phyloP scores from a whole-genome alignment of 73 alveolate species.

The Urostyla sp. region DNA sequence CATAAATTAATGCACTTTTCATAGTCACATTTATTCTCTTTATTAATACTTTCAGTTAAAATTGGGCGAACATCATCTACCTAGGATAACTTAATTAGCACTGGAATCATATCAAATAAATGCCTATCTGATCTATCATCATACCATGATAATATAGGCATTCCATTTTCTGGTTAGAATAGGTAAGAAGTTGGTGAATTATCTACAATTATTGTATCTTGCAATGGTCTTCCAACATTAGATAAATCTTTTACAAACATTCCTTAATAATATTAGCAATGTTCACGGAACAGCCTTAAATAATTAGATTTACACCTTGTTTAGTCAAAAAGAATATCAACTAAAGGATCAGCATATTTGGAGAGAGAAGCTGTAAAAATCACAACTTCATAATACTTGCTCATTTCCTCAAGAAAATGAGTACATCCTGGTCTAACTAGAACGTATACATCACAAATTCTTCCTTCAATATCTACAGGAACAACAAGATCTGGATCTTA shows the following conservation, averaged over 20 bases:
- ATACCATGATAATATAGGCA: slow-evolving; percentile 78
- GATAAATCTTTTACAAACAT: slow-evolving; percentile 67
- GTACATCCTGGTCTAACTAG: slow-evolving; percentile 65
- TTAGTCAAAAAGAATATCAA: slow-evolving; percentile 61
- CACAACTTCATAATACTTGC: slow-evolving; percentile 65
- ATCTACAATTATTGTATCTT: slow-evolving; percentile 67
- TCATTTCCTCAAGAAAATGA: slow-evolving; percentile 55
- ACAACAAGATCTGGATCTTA: slow-evolving; percentile 12
- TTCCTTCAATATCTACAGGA: slow-evolving; percentile 61
- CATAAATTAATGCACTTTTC: slow-evolving; percentile 19
- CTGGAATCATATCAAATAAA: slow-evolving; percentile 70
- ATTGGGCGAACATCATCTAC: slow-evolving; percentile 78
- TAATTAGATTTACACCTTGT: neutral
- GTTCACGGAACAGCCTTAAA: slow-evolving; percentile 71
- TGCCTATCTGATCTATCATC: slow-evolving; percentile 64
- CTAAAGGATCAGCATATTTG: slow-evolving; percentile 70
- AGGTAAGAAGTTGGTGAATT: slow-evolving; percentile 68
- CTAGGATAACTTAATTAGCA: slow-evolving; percentile 64
- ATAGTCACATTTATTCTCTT: slow-evolving; percentile 22
- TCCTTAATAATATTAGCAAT: slow-evolving; percentile 64
- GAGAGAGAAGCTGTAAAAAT: slow-evolving; percentile 71
- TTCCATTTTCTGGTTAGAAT: slow-evolving; percentile 73
- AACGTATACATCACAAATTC: slow-evolving; percentile 53
- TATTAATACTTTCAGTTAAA: slow-evolving; percentile 15
- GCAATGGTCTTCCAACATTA: slow-evolving; percentile 59